Conservation (phyloP, 306 rosid genomes). For the Styphnolobium japonicum region DNA sequence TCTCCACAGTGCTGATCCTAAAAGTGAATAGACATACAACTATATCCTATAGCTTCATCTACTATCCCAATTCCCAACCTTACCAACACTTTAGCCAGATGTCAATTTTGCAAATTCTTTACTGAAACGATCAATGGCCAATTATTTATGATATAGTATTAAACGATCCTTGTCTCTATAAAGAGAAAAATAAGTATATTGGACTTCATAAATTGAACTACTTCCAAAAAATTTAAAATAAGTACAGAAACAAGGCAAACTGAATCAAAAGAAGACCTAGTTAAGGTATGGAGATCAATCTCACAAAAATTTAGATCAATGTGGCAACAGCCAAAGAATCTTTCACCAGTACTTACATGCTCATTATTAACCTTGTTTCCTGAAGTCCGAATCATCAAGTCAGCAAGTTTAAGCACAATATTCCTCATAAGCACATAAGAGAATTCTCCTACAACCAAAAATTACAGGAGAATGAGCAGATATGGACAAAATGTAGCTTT, state of each 20-base stretch:
- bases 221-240: neutral
- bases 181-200: neutral
- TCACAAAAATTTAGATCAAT: slow-evolving; percentile 1
- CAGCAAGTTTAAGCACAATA: slow-evolving; percentile 75
- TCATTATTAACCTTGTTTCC: slow-evolving; percentile 37
- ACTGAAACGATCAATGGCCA: neutral
- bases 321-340: neutral
- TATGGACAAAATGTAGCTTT: neutral
- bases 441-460: slow-evolving; percentile 56
- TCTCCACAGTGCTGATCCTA: neutral
- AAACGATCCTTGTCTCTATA: neutral
- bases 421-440: slow-evolving; percentile 57
- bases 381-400: slow-evolving; percentile 44
- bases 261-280: neutral
- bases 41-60: neutral
- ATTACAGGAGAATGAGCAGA: slow-evolving; percentile 21
- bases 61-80: neutral
- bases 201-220: neutral
- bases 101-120: neutral
- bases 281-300: neutral
- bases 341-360: slow-evolving; percentile 56
- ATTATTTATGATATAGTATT: neutral
- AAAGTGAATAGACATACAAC: neutral
- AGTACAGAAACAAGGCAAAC: neutral
- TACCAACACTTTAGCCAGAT: neutral